These are phyloP conservation scores for Rhodotorula kratochvilovae DNA, from an alignment of 768 basidiomycete species.

Conservation along the genomic window DNA sequence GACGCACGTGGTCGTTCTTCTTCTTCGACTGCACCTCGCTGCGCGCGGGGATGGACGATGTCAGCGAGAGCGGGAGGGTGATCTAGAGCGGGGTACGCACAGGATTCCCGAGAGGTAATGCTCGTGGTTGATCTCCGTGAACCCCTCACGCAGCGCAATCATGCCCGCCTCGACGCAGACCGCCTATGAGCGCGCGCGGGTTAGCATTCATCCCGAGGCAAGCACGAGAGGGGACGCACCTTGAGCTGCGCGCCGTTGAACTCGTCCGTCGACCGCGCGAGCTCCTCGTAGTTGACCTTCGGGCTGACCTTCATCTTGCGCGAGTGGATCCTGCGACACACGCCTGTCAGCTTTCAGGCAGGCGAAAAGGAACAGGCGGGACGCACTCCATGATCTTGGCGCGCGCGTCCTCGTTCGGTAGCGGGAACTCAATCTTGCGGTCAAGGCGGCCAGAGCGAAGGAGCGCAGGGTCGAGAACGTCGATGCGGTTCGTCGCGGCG, in stretches of 20 bases:
- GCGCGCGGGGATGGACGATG: slow-evolving; percentile 41
- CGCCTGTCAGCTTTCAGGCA: no score
- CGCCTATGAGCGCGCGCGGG: slow-evolving; percentile 57
- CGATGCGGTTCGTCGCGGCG: slow-evolving; percentile 96
- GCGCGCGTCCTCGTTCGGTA: slow-evolving; percentile 93
- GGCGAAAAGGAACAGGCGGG: no score
- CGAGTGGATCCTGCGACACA: slow-evolving; percentile 72
- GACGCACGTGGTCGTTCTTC: slow-evolving; percentile 75
- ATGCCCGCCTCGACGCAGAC: slow-evolving; percentile 99
- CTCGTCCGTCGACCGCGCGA: slow-evolving; percentile 94
- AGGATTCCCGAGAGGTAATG: slow-evolving; percentile 91
- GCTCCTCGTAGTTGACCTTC: slow-evolving; percentile 94
- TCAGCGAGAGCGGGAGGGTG: slow-evolving; percentile 46
- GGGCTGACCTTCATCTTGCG: slow-evolving; percentile 84
- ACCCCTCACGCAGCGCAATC: slow-evolving; percentile 93
- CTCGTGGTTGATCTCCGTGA: slow-evolving; percentile 75
- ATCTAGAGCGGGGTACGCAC: slow-evolving; percentile 41
- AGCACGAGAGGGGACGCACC: slow-evolving; percentile 18
- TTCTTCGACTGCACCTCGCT: slow-evolving; percentile 92
- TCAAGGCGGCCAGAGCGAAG: slow-evolving; percentile 96
- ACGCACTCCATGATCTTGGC: slow-evolving; percentile 77
- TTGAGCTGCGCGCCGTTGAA: slow-evolving; percentile 83
- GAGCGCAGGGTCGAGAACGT: slow-evolving; percentile 96
- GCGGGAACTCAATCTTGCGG: slow-evolving; percentile 96
- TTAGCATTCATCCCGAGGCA: background rate